phyloP scores from a whole-genome alignment of 768 basidiomycete species.

The Suillus hirtellus region DNA sequence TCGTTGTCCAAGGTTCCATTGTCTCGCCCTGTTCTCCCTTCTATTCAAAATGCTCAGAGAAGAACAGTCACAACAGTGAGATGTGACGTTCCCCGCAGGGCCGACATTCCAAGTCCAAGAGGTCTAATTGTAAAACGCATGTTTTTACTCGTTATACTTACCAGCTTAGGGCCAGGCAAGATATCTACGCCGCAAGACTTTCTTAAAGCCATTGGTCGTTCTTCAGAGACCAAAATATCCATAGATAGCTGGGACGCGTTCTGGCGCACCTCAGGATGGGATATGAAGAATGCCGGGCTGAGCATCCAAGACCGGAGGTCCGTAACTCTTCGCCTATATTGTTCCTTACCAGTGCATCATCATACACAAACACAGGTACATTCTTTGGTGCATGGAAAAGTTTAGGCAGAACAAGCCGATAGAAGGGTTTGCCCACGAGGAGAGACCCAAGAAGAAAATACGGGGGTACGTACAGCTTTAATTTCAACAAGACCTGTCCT shows the following conservation, averaged over 20 bases:
- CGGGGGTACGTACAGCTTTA: conserved; percentile 60
- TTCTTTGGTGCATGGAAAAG: conserved; percentile 85
- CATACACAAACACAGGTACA: conserved; percentile 52
- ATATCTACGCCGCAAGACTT: conserved; percentile 63
- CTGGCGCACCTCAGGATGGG: conserved; percentile 59
- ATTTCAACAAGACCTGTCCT: neutral
- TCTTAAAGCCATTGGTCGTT: conserved; percentile 72
- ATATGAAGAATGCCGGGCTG: conserved; percentile 66
- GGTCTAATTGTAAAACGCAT: conserved; percentile 15
- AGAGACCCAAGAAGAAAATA: conserved; percentile 71
- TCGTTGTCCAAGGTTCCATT: neutral
- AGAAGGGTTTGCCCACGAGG: conserved; percentile 61
- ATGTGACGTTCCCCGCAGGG: conserved; percentile 14
- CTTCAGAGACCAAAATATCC: conserved; percentile 61
- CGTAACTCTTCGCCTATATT: conserved; percentile 23
- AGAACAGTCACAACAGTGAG: conserved; percentile 8
- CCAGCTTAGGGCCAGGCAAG: conserved; percentile 36
- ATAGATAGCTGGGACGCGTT: conserved; percentile 71
- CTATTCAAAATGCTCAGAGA: conserved; percentile 41
- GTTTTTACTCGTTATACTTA: conserved; percentile 9
- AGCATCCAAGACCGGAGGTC: conserved; percentile 71
- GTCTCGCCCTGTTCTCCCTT: conserved; percentile 26
- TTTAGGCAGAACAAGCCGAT: conserved; percentile 60
- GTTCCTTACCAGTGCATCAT: conserved; percentile 9
- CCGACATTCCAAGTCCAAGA: conserved; percentile 24